phyloP scores from a whole-genome alignment of 345 rosid species.

The Corchorus olitorius region DNA sequence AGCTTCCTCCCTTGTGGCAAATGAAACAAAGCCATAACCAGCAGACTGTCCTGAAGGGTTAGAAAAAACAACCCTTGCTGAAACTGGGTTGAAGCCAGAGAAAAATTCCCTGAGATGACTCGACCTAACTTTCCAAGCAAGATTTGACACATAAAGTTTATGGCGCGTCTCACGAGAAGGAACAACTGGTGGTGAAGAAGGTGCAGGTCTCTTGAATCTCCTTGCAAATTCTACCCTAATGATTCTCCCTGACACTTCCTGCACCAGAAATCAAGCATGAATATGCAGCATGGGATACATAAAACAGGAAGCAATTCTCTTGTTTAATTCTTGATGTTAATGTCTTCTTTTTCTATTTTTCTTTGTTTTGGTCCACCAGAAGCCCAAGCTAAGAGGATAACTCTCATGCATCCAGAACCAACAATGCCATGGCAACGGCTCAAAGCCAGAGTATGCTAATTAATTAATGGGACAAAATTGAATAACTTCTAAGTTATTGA shows the following conservation, averaged over 20 bases:
- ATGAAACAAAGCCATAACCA: constrained; percentile 90
- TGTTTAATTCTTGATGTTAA: background rate
- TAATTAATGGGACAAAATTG: background rate
- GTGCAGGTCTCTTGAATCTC: constrained; percentile 59
- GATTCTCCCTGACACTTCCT: constrained; percentile 81
- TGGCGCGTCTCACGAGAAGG: constrained; percentile 55
- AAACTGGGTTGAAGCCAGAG: constrained; percentile 56
- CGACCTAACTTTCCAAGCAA: constrained; percentile 90
- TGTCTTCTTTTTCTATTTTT: background rate
- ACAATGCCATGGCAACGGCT: too few relatives aligned
- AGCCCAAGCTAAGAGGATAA: background rate
- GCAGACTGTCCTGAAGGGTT: constrained; percentile 64
- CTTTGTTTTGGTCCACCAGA: background rate
- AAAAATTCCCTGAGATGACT: constrained; percentile 77
- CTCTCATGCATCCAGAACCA: too few relatives aligned
- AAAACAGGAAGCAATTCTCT: background rate
- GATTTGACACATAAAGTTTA: constrained; percentile 79
- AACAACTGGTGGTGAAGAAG: constrained; percentile 38
- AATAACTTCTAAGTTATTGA: background rate
- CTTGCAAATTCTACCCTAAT: constrained; percentile 71
- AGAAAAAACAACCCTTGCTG: constrained; percentile 71
- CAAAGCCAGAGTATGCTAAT: too few relatives aligned
- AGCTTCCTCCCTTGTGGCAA: constrained; percentile 85
- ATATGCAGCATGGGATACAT: background rate
- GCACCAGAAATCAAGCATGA: constrained; percentile 25